Base-by-base conservation (phyloP, 768 basidiomycete species). In the Termitomyces sp. region DNA sequence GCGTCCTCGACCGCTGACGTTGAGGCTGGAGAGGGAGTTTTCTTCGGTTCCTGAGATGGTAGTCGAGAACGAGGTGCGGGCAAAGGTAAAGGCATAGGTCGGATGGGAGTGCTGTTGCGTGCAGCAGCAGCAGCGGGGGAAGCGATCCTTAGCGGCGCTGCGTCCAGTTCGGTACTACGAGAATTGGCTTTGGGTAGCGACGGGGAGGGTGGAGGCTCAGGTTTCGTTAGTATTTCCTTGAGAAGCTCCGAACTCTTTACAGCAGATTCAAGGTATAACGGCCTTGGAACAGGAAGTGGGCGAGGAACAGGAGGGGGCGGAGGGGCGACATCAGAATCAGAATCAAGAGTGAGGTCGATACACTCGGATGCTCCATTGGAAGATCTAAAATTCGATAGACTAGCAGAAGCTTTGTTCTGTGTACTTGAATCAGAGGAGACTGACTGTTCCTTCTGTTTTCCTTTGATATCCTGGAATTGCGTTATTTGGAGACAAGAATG, bases 61-160 rank as follows among this genome's bases (percentile, higher is more conserved):
- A n/a, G 62, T 61, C 45, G 39, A 52, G 38, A 54, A 60, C 57
- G 63, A 60, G 35, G 68, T 40, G 53, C 58, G 52, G 28, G 61
- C 59, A 57, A 63, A 61, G 54, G 65, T 50, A 46, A 57, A 58
- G 35, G 67, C 66, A 46, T 59, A 55, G 36, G 58, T 45, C 57
- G 57, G 12, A 48, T 38, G 5, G 33, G 12, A 16, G 48, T 48
- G 33, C 20, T 35, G n/a, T 45, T 45, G 4, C 24, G 55, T 6
- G 40, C 28, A 45, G 40, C 28, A 44, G 28, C 32, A 40, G 16
- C 4, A 24, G 16, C 3, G 22, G 46, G 35, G 4, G 57, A 58
- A 48, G 28, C 13, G 18, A 12, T 24, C 22, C 32, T 58, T n/a
- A 18, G 7, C 28, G 16, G 11, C 16, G 7, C 12, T 28, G 20